Evolutionary conservation across 2,329 filamentous ascomycete species (phyloP).

Genomic region (Akanthomyces lecanii): DNA sequence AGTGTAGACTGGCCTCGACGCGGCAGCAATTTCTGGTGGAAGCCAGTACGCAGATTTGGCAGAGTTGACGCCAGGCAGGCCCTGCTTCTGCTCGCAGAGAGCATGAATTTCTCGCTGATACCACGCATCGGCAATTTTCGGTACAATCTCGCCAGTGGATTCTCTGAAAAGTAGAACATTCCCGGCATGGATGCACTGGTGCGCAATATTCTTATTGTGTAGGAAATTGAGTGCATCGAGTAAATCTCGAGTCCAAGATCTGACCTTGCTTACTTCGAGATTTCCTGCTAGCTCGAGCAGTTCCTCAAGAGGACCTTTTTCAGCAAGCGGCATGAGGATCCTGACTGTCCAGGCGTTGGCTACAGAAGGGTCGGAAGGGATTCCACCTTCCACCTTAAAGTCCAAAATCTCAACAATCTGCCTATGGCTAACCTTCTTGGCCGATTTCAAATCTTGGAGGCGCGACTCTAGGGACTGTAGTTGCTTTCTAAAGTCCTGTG

Average conservation of each 20-base stretch:
- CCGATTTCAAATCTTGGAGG: constrained; percentile 67
- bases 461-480: constrained; percentile 72
- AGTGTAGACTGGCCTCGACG: constrained; percentile 58
- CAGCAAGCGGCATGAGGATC: constrained; percentile 70
- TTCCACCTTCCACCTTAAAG: constrained; percentile 67
- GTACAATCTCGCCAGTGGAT: constrained; percentile 61
- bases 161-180: constrained; percentile 77
- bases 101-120: constrained; percentile 66
- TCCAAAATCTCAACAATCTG: constrained; percentile 77
- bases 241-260: constrained; percentile 87
- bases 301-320: constrained; percentile 78
- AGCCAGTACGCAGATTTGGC: constrained; percentile 79
- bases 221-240: constrained; percentile 84
- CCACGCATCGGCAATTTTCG: constrained; percentile 70
- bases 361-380: constrained; percentile 34
- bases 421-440: constrained; percentile 70
- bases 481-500: constrained; percentile 66
- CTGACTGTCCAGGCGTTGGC: constrained; percentile 63
- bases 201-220: constrained; percentile 77
- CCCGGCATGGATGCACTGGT: constrained; percentile 74
- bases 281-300: constrained; percentile 74
- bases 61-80: constrained; percentile 50
- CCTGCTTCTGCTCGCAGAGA: constrained; percentile 50
- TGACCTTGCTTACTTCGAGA: constrained; percentile 69
- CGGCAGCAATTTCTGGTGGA: constrained; percentile 68